A percentile compares a stretch with the other conserved stretches of the same genome.
These are phyloP conservation scores for Cladosporium sp. DNA, from an alignment of 2,329 filamentous ascomycete species.

Conservation along the genomic window DNA sequence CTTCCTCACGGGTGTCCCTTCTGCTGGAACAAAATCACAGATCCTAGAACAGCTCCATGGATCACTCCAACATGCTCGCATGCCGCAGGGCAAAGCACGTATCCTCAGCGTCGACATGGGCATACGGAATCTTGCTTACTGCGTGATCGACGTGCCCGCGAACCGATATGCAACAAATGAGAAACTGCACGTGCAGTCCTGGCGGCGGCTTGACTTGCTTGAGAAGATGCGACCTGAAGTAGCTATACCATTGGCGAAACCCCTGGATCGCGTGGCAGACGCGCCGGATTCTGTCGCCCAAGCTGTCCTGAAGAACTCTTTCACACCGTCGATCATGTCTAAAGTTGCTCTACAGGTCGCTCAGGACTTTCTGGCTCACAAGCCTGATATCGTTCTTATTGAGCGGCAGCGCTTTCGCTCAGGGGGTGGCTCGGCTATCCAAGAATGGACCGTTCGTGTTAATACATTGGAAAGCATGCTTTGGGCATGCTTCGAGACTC, in stretches of 20 bases:
- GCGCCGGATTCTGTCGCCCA: background rate
- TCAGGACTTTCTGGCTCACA: constrained; percentile 51
- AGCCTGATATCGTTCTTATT: constrained; percentile 71
- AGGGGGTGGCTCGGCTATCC: constrained; percentile 63
- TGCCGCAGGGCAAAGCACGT: constrained; percentile 40
- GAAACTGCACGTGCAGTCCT: constrained; percentile 34
- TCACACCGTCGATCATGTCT: constrained; percentile 56
- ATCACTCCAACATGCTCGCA: background rate
- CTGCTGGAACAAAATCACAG: constrained; percentile 60
- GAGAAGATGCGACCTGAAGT: constrained; percentile 10
- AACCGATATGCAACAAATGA: constrained; percentile 1
- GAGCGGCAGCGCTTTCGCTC: constrained; percentile 67
- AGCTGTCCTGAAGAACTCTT: constrained; percentile 22
- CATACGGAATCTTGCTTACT: constrained; percentile 77
- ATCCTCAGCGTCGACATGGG: constrained; percentile 84
- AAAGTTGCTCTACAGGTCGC: constrained; percentile 59
- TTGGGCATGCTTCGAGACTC: constrained; percentile 66
- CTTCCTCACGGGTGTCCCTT: constrained; percentile 60
- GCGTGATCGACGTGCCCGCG: constrained; percentile 47
- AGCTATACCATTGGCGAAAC: background rate
- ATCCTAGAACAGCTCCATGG: constrained; percentile 21
- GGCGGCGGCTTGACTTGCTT: constrained; percentile 42
- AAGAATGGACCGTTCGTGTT: constrained; percentile 81
- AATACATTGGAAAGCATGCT: constrained; percentile 83
- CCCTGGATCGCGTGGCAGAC: too few species aligned